Evolutionary conservation across 176 grass and related monocot genomes (phyloP), one percentile per base, ranked within the genome.

Genomic region (Triticum monococcum): DNA sequence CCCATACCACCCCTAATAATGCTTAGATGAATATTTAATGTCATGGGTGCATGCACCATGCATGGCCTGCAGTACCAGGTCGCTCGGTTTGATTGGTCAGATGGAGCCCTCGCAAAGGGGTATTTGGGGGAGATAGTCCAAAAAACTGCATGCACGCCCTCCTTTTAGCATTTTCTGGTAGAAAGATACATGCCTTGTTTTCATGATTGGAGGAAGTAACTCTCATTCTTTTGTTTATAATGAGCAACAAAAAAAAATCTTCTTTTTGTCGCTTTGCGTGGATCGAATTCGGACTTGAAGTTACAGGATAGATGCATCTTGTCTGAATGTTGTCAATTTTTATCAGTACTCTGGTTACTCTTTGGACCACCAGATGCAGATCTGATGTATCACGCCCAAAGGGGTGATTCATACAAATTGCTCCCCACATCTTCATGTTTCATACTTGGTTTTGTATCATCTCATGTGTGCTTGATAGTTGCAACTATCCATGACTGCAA

Each of bases 361-460:
- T 54, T 54, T 54, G 50, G 50, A 18, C 16, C 50, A 54, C 50
- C 50, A 54, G 16, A 54, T 54, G 16, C 50, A 18, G 50, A 54
- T 54, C 50, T 54, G 50, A 54, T 52, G 50, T 54, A 54, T 18
- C 50, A 54, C 60, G 10, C 60, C 60, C n/a, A 63, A 25, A 61
- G 59, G 22, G 59, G 59, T 61, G 59, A 23, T 61, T 63, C 60
- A 63, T 63, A 12, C 18, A 59, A 57, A 18, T 62, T 62, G 59
- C 59, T 62, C n/a, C 22, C 59, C 59, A 24, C 59, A 62, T 62
- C 9, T 63, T 63, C 60, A 63, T 61, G 22, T 23, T 61, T 61
- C 57, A 61, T 61, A 61, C 17, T 56, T 17, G 52, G 52, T 56
- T 72, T 30, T 43, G 14, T 82, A 52, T 43, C 88, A 83, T 57